Percentiles rank a stretch among this genome's conserved stretches.
These are phyloP conservation scores for Vachellia pachyceras DNA, from an alignment of 306 rosid genomes.

Conservation along the genomic window DNA sequence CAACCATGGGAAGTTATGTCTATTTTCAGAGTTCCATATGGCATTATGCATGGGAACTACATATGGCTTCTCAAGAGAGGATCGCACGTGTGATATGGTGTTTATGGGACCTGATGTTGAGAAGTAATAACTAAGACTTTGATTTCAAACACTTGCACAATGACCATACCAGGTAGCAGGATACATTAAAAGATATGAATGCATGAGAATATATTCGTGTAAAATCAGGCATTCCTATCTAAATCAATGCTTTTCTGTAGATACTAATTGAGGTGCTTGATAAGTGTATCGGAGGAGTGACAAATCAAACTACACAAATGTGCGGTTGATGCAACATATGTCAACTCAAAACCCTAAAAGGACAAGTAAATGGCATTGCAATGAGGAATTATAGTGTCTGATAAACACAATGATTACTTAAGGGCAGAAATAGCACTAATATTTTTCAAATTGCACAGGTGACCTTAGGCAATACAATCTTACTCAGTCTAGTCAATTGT, in stretches of 20 bases:
- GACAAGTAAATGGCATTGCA: background rate
- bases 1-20: slow-evolving; percentile 51
- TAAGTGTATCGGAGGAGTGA: background rate
- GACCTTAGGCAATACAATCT: background rate
- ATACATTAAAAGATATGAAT: slow-evolving; percentile 6
- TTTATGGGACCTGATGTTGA: slow-evolving; percentile 64
- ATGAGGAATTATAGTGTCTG: background rate
- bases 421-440: slow-evolving; percentile 6
- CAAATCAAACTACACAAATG: background rate
- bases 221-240: slow-evolving; percentile 14
- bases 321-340: background rate
- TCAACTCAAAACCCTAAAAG: slow-evolving; percentile 15
- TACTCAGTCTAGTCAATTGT: slow-evolving; percentile 9
- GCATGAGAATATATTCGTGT: slow-evolving; percentile 1
- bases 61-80: slow-evolving; percentile 66
- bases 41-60: slow-evolving; percentile 51
- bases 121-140: slow-evolving; percentile 33
- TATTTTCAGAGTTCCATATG: slow-evolving; percentile 40
- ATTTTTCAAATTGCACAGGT: slow-evolving; percentile 16
- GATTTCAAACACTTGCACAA: slow-evolving; percentile 8
- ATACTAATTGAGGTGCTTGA: background rate
- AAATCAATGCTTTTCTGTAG: background rate
- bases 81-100: slow-evolving; percentile 53
- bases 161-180: slow-evolving; percentile 9
- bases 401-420: slow-evolving; percentile 5